These are phyloP conservation scores for Coemansia sp. DNA, from an alignment of 192 early-diverging fungal genomes.

Conservation along the genomic window DNA sequence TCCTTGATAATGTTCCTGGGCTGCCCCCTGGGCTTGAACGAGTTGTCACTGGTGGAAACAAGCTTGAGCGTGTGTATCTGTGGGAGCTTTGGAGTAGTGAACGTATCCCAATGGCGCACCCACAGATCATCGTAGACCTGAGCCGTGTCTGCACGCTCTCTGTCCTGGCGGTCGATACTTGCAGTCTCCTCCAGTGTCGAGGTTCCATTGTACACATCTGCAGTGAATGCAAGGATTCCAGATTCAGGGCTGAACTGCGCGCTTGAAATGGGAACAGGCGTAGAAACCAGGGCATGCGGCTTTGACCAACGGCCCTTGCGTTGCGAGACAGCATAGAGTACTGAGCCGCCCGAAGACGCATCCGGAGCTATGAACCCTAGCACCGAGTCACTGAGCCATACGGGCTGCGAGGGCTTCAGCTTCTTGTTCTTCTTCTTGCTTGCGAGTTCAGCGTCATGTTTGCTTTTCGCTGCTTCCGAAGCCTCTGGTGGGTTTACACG, in stretches of 20 bases:
- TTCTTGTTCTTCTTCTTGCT: conserved; percentile 9
- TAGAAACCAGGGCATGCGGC: too few species aligned
- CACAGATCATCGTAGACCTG: conserved; percentile 68
- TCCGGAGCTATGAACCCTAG: conserved; percentile 25
- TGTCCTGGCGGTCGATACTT: conserved; percentile 51
- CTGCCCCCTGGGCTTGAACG: conserved; percentile 22
- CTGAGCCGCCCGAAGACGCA: conserved; percentile 8
- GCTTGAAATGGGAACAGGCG: conserved; percentile 54
- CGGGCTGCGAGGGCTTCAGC: neutral
- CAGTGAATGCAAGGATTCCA: conserved; percentile 63
- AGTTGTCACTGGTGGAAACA: conserved; percentile 25
- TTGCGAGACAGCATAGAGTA: too few species aligned
- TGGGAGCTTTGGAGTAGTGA: conserved; percentile 59
- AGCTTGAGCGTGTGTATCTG: conserved; percentile 61
- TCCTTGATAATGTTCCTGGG: conserved; percentile 38
- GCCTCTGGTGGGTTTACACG: conserved; percentile 19
- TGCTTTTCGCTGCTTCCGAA: neutral
- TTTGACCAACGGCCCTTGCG: too few species aligned
- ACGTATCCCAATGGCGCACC: conserved; percentile 82
- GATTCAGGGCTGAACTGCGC: conserved; percentile 58
- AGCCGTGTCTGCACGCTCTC: conserved; percentile 60
- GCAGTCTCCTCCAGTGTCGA: conserved; percentile 59
- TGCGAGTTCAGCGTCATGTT: neutral
- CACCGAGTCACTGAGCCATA: conserved; percentile 36
- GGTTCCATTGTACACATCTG: conserved; percentile 62